These are phyloP conservation scores for Blastobotrys serpentis DNA, from an alignment of 1,139 yeast genomes.

Conservation along the genomic window DNA sequence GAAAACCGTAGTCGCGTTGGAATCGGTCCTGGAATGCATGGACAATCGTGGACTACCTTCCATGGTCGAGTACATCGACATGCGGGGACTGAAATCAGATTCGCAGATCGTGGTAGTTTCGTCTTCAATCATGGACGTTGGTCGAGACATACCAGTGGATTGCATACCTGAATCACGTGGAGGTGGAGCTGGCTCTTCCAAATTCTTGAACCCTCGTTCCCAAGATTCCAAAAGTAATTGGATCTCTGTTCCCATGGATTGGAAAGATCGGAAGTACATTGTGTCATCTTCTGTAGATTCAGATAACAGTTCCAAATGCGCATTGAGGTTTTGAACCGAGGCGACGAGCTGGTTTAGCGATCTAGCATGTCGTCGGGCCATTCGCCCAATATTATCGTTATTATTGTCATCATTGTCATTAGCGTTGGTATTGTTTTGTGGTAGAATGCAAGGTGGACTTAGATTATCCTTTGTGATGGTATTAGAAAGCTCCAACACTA, in stretches of 20 bases:
- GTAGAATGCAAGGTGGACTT: slow-evolving; percentile 9
- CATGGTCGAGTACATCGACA: slow-evolving; percentile 13
- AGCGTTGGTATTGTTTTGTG: slow-evolving; percentile 5
- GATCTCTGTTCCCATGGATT: slow-evolving; percentile 35
- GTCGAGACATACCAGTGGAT: background rate
- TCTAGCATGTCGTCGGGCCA: slow-evolving; percentile 23
- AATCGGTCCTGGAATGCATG: slow-evolving; percentile 17
- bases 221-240: slow-evolving; percentile 34
- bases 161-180: slow-evolving; percentile 2
- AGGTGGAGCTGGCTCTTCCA: slow-evolving; percentile 6
- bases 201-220: slow-evolving; percentile 31
- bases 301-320: slow-evolving; percentile 37
- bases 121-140: slow-evolving; percentile 26
- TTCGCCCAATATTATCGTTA: slow-evolving; percentile 13
- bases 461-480: slow-evolving; percentile 31
- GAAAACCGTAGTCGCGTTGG: slow-evolving; percentile 21
- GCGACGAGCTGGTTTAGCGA: slow-evolving; percentile 31
- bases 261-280: slow-evolving; percentile 31
- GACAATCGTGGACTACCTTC: slow-evolving; percentile 2
- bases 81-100: slow-evolving; percentile 17
- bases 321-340: slow-evolving; percentile 38
- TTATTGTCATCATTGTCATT: slow-evolving; percentile 16
- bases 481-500: slow-evolving; percentile 32
- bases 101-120: slow-evolving; percentile 29
- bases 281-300: slow-evolving; percentile 28